These are phyloP conservation scores for Epichloe bromicola DNA, from an alignment of 2,329 filamentous ascomycete genomes.

Conservation along the genomic window DNA sequence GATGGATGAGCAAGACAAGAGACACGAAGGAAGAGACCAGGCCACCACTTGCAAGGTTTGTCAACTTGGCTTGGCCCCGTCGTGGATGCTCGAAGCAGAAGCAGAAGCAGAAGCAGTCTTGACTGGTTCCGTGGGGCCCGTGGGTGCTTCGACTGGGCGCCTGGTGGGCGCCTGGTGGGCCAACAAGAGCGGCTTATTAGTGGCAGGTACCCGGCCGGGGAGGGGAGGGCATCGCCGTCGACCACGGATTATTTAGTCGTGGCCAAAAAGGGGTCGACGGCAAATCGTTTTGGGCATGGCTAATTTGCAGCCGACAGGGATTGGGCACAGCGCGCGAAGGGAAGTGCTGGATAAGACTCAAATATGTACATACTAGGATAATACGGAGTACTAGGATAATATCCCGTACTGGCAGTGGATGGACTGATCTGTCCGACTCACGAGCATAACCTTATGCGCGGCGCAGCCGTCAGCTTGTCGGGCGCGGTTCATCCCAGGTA, in stretches of 20 bases:
- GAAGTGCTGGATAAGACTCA: background rate
- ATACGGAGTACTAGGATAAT: too few relatives aligned
- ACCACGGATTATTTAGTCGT: background rate
- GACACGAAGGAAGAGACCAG: background rate
- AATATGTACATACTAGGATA: too few relatives aligned
- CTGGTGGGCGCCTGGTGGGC: background rate
- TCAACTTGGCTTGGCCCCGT: background rate
- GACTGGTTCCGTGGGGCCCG: too few relatives aligned
- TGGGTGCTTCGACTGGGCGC: background rate
- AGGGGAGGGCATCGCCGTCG: background rate
- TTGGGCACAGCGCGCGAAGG: background rate
- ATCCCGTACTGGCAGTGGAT: background rate
- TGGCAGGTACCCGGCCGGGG: constrained; percentile 3
- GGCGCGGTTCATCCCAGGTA: too few relatives aligned
- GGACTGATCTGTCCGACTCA: background rate
- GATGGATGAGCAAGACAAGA: background rate
- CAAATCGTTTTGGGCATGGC: background rate
- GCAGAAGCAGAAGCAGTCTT: too few relatives aligned
- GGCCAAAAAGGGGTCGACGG: background rate
- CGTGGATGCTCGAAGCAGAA: background rate
- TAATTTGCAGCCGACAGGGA: background rate
- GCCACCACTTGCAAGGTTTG: background rate
- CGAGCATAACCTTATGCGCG: too few relatives aligned
- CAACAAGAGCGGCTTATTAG: constrained; percentile 4
- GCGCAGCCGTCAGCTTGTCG: too few relatives aligned